Evolutionary conservation across 805 yeast genomes (phyloP).

Genomic region (Wickerhamomyces subpelliculosus): DNA sequence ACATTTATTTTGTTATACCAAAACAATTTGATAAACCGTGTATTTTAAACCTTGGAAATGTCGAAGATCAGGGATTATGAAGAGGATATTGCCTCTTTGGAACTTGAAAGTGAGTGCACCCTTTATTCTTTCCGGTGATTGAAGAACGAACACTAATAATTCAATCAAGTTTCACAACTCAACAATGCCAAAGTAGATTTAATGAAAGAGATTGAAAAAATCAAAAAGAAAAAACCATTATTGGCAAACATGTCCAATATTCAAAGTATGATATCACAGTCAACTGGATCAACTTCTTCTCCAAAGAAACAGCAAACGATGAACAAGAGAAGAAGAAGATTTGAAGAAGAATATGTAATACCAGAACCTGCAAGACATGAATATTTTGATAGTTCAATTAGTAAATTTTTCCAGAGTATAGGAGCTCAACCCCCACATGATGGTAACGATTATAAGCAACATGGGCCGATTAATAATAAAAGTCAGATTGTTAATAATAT

Average conservation of each 20-base stretch:
- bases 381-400: conserved; percentile 19
- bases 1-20: too few relatives aligned
- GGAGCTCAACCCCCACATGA: background rate
- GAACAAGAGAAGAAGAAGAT: conserved; percentile 5
- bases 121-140: background rate
- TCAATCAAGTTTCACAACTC: conserved; percentile 15
- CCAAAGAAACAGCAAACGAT: background rate
- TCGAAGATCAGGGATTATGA: conserved; percentile 22
- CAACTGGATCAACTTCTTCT: background rate
- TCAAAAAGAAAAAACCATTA: conserved; percentile 14
- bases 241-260: conserved; percentile 25
- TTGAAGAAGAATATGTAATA: conserved; percentile 10
- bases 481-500: conserved; percentile 20
- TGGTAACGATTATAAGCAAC: too few relatives aligned
- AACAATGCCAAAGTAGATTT: conserved; percentile 13
- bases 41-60: conserved; percentile 20
- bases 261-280: conserved; percentile 3
- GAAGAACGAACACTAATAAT: background rate
- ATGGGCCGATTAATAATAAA: too few relatives aligned
- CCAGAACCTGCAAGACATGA: conserved; percentile 21
- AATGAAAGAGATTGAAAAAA: conserved; percentile 20
- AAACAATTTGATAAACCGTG: too few relatives aligned
- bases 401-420: conserved; percentile 19
- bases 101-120: conserved; percentile 22
- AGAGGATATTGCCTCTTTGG: conserved; percentile 30